A percentile compares a stretch with the other conserved stretches of the same genome.
phyloP scores from a whole-genome alignment of 306 rosid genomes.

The Chamaecrista fasciculata region DNA sequence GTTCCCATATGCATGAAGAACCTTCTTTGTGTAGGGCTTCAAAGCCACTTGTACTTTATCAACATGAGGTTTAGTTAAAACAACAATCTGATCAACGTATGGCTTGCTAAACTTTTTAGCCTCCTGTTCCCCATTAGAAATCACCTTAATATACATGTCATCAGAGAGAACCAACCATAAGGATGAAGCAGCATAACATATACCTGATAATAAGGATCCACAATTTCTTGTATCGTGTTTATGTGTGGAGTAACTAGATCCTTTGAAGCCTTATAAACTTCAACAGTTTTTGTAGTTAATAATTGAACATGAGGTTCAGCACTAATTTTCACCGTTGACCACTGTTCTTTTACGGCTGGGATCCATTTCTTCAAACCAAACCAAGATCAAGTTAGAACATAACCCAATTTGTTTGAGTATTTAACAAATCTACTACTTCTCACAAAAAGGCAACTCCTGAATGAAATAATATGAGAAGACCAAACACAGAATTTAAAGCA shows the following conservation, averaged over 20 bases:
- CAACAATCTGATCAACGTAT: slow-evolving; percentile 76
- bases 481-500: slow-evolving; percentile 13
- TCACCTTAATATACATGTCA: slow-evolving; percentile 26
- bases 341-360: slow-evolving; percentile 60
- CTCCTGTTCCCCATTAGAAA: slow-evolving; percentile 55
- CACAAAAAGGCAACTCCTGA: slow-evolving; percentile 14
- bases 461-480: slow-evolving; percentile 13
- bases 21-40: slow-evolving; percentile 70
- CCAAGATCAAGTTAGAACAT: slow-evolving; percentile 23
- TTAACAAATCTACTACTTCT: slow-evolving; percentile 20
- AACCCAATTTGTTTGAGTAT: not conserved
- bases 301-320: slow-evolving; percentile 70
- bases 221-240: slow-evolving; percentile 57
- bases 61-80: slow-evolving; percentile 77
- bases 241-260: slow-evolving; percentile 58
- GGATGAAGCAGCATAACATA: not conserved
- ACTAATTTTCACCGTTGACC: slow-evolving; percentile 53
- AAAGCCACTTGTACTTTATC: slow-evolving; percentile 60
- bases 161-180: slow-evolving; percentile 14
- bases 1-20: slow-evolving; percentile 56
- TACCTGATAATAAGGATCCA: slow-evolving; percentile 88
- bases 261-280: slow-evolving; percentile 69
- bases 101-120: slow-evolving; percentile 86
- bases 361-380: slow-evolving; percentile 68
- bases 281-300: slow-evolving; percentile 50